These are phyloP conservation scores for Jaenimonas drosophilae DNA, from an alignment of 208 protist species.

Conservation along the genomic window DNA sequence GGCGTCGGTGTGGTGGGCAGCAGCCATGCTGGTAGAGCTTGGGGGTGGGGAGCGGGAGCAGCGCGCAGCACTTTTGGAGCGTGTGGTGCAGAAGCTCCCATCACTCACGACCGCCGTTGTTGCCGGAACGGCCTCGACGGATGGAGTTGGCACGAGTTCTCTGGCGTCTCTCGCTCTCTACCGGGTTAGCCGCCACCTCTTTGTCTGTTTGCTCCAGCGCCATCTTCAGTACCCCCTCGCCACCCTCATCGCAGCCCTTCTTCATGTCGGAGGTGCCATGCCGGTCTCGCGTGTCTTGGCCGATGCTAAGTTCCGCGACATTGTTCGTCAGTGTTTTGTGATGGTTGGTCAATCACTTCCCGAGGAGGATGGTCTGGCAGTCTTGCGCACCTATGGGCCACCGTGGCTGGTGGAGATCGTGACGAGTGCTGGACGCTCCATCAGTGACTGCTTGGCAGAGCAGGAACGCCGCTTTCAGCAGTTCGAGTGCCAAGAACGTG, in stretches of 20 bases:
- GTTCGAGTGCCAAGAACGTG: slow-evolving; percentile 51
- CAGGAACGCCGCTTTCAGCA: slow-evolving; percentile 42
- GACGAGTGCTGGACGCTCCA: slow-evolving; percentile 12
- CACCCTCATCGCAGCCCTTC: slow-evolving; percentile 17
- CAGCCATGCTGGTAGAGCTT: slow-evolving; percentile 34
- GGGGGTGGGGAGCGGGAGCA: slow-evolving; percentile 19
- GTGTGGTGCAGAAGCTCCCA: slow-evolving; percentile 37
- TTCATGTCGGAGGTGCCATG: slow-evolving; percentile 39
- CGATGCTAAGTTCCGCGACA: slow-evolving; percentile 17
- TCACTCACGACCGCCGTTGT: slow-evolving; percentile 3
- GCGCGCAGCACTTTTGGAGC: slow-evolving; percentile 24
- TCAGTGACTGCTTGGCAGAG: slow-evolving; percentile 28
- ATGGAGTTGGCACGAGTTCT: not conserved
- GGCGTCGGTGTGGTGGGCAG: slow-evolving; percentile 47
- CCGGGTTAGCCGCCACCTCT: slow-evolving; percentile 20
- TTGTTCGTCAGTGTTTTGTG: slow-evolving; percentile 22
- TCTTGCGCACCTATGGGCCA: slow-evolving; percentile 19
- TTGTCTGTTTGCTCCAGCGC: slow-evolving; percentile 36
- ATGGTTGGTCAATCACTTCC: slow-evolving; percentile 15
- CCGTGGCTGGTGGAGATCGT: slow-evolving; percentile 33
- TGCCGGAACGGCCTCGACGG: not conserved
- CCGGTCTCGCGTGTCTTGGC: slow-evolving; percentile 6
- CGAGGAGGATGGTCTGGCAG: no score
- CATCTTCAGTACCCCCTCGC: slow-evolving; percentile 16
- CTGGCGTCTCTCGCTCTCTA: slow-evolving; percentile 1